Base-by-base conservation (phyloP, 768 basidiomycete genomes). In the Trichaptum fuscoviolaceum region DNA sequence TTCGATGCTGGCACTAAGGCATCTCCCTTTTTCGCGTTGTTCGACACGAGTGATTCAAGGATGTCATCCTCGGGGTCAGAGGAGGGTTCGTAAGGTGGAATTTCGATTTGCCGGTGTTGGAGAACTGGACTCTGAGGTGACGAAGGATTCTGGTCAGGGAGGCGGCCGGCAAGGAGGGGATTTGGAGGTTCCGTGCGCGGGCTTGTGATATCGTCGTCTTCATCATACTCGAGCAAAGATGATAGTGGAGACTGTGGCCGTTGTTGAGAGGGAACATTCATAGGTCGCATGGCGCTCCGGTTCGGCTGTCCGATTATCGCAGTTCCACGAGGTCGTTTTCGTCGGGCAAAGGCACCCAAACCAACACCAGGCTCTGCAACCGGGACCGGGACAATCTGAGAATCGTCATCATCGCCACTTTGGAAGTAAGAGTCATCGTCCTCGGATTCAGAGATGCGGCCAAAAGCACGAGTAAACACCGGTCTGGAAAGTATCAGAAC, bases 401-500 rank as follows among this genome's bases (percentile, higher is more conserved):
- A 83, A 80, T 70, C 75, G 57, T 95, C 95, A 58, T 94, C 92
- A 68, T 95, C 93, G 57, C 92, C 92, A 30, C 80, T 84, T 71
- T 96, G 94, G 84, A 97, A 98, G 79, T 97, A 99, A 20, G 42
- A 52, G 67, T 90, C 86, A 75, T 99, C 96, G 75, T 99, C 96
- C 68, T 92, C 91, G 6, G 82, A 82, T 69, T 93, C 92, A 66
- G 87, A 75, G 35, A 78, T 74, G 35, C 83, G 84, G 75, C 72
- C 71, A 75, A 57, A 52, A 12, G 69, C 70, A 42, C 77, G 72
- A 26, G 73, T 70, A 52, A 52, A 52, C 15, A 57, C 69, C 68
- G 67, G 67, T 36, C 71, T 74, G 57, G 34, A 70, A 57, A 64
- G 30, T 8, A 27, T 62, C 27, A 63, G 65, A 9, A 4, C 24